Base-by-base conservation (phyloP, 2,329 filamentous ascomycete species). In the Penicillium sp. region DNA sequence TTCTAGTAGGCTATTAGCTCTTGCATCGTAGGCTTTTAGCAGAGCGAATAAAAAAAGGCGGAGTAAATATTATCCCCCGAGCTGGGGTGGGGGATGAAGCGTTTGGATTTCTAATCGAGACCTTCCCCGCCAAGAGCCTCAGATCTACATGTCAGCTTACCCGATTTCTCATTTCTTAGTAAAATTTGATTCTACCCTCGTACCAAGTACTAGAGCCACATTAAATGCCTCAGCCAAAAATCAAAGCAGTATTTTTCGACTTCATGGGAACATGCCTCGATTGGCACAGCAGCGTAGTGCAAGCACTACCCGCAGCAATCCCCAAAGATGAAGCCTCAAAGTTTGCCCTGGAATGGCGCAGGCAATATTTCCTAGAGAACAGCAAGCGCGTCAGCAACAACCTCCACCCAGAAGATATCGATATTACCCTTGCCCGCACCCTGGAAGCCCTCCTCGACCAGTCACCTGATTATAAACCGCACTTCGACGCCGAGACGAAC, bases 241-340 rank as follows among this genome's bases (percentile, higher is more conserved):
- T 77, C 55, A 80, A 77, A 65, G 80, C 78, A 3, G 71, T 82
- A 40, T 78, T 83, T 59, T 84, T 83, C 67, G 79, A 84, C 68
- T 80, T 84, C 62, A 84, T 84, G 81, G 81, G 82, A 25, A 84
- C 81, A 26, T 84, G 81, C 58, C 78, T 82, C 3, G 75, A 84
- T 65, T 84, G 80, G 82, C 80, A 83, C 56, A 67, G 64, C 44
- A 72, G 72, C 36, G 70, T 77, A 10, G 59, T 73, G n/a, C 28
- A 63, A 17, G 63, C 71, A 3, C 62, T 78, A 2, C 78, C 77
- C 1, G 8, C 59, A 2, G 58, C 65, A 0, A 68, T 80, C 25
- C 53, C 73, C 7, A 33, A 63, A 19, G 47, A 60, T 0, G 63
- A 67, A 11, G 65, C 72, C 11, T 78, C 74, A 7, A 58, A 58